A percentile compares a stretch with the other conserved stretches of the same genome.
Conservation (phyloP, 78 protist species). For the Neovahlkampfia damariscottae region DNA sequence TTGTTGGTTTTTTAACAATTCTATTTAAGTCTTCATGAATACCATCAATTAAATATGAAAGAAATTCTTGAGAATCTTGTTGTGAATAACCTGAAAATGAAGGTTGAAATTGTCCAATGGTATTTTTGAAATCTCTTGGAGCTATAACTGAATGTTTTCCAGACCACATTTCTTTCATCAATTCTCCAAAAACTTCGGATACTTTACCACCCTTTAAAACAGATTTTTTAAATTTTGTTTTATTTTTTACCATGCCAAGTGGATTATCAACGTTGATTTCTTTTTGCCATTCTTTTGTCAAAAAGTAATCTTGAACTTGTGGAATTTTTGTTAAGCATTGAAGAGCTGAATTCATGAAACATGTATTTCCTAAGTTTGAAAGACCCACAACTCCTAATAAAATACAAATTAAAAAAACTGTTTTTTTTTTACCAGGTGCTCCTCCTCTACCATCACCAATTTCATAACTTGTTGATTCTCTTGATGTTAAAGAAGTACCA, state of each 20-base stretch:
- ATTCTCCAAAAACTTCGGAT: conserved; percentile 45
- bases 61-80: conserved; percentile 77
- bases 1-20: conserved; percentile 11
- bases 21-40: conserved; percentile 81
- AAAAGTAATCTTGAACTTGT: conserved; percentile 45
- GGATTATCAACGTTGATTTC: conserved; percentile 59
- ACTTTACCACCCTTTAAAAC: conserved; percentile 62
- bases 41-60: conserved; percentile 64
- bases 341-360: conserved; percentile 82
- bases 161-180: conserved; percentile 63
- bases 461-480: too few relatives aligned
- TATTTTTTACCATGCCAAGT: conserved; percentile 68
- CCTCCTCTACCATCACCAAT: too few relatives aligned
- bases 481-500: too few relatives aligned
- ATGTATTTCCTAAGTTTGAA: conserved; percentile 83
- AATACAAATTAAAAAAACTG: too few relatives aligned
- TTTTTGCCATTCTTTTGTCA: conserved; percentile 11
- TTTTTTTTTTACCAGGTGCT: too few relatives aligned
- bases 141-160: conserved; percentile 30
- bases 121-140: conserved; percentile 43
- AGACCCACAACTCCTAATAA: conserved; percentile 40
- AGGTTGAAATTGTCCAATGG: conserved; percentile 54
- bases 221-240: too few relatives aligned
- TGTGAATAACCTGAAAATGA: conserved; percentile 63
- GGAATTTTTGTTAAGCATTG: conserved; percentile 73